Evolutionary conservation across 805 yeast genomes (phyloP).

Genomic region (Ogataea pignaliae): DNA sequence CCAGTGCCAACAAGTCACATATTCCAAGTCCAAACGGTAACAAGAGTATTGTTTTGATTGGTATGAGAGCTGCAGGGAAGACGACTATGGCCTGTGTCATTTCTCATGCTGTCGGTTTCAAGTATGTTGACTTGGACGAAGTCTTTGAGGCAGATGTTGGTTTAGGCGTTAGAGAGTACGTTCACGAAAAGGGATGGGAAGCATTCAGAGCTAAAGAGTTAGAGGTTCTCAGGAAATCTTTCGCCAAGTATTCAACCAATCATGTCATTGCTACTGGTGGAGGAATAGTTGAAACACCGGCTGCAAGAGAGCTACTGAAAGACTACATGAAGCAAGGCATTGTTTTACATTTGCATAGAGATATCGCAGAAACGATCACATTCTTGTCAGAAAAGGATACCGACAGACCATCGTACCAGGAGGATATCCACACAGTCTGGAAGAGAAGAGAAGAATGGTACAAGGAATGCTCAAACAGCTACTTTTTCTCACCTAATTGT

Average conservation of each 20-base stretch:
- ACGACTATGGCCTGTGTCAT: conserved; percentile 80
- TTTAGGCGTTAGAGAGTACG: conserved; percentile 52
- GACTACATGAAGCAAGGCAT: conserved; percentile 55
- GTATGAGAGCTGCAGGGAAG: conserved; percentile 98
- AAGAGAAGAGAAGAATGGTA: conserved; percentile 74
- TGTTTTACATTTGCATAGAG: conserved; percentile 88
- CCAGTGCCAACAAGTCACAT: conserved; percentile 10
- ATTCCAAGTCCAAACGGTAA: conserved; percentile 34
- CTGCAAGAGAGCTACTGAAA: conserved; percentile 61
- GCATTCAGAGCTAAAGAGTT: conserved; percentile 69
- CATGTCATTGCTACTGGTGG: conserved; percentile 92
- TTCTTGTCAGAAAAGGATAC: conserved; percentile 71
- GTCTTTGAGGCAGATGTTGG: conserved; percentile 54
- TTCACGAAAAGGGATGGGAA: conserved; percentile 79
- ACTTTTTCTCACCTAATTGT: conserved; percentile 76
- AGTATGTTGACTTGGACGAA: conserved; percentile 71
- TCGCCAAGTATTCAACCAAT: conserved; percentile 39
- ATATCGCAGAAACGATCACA: conserved; percentile 70
- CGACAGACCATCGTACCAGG: conserved; percentile 81
- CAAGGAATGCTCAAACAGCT: conserved; percentile 70
- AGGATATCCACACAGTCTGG: conserved; percentile 83
- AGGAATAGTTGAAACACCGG: conserved; percentile 79
- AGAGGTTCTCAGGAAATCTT: conserved; percentile 46
- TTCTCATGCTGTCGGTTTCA: conserved; percentile 62
- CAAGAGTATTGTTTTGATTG: conserved; percentile 73